Percentiles rank a stretch among this genome's conserved stretches.
Conservation (phyloP, 2,329 filamentous ascomycete genomes). For the Coniochaeta sp. region DNA sequence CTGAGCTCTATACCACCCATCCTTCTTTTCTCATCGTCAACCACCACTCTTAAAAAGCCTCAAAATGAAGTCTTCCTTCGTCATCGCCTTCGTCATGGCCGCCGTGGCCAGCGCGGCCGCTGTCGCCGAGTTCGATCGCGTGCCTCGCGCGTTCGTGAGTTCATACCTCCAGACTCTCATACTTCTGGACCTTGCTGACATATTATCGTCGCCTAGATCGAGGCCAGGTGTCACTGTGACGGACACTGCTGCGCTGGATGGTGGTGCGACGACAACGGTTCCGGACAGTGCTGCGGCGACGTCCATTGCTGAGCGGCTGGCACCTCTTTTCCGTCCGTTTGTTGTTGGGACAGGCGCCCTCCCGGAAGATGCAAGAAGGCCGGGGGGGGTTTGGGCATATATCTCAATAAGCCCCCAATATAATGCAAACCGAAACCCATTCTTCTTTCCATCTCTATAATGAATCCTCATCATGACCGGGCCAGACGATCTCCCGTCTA, state of each 20-base stretch:
- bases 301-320: neutral
- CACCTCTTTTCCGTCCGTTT: too few species aligned
- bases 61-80: neutral
- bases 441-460: too few species aligned
- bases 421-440: too few species aligned
- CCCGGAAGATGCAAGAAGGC: too few species aligned
- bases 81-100: neutral
- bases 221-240: neutral
- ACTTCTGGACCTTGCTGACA: neutral
- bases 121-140: neutral
- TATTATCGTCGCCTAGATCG: neutral
- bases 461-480: constrained; percentile 52
- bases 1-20: neutral
- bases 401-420: too few species aligned
- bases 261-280: neutral
- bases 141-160: neutral
- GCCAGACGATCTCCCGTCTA: constrained; percentile 46
- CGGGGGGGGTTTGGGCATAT: too few species aligned
- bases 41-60: neutral
- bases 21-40: neutral
- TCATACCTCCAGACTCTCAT: too few species aligned
- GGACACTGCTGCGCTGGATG: neutral
- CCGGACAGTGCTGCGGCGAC: neutral
- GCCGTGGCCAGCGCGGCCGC: neutral
- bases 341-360: too few species aligned